These are phyloP conservation scores for Auricularia cornea DNA, from an alignment of 768 basidiomycete species.

Conservation along the genomic window DNA sequence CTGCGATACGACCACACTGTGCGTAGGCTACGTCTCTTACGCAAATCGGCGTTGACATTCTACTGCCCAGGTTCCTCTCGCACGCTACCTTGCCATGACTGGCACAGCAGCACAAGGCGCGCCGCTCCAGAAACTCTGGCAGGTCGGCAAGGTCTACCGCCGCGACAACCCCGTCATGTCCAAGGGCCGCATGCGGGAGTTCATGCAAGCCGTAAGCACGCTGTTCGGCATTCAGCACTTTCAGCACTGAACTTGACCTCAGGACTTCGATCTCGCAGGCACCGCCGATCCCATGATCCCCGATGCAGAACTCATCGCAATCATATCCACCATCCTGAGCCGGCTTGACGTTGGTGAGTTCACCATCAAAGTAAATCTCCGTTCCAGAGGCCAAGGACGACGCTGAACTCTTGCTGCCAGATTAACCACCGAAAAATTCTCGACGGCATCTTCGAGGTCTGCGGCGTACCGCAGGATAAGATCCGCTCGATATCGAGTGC, in stretches of 20 bases:
- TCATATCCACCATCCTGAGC: constrained; percentile 73
- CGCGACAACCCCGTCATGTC: constrained; percentile 95
- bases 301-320: constrained; percentile 81
- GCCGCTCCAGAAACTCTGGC: constrained; percentile 80
- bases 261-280: constrained; percentile 96
- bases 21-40: constrained; percentile 9
- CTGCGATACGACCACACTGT: constrained; percentile 93
- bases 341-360: constrained; percentile 89
- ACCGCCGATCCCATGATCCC: constrained; percentile 95
- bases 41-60: background rate
- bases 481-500: constrained; percentile 90
- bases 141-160: constrained; percentile 97
- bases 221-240: background rate
- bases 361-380: constrained; percentile 65
- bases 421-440: constrained; percentile 95
- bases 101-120: constrained; percentile 50
- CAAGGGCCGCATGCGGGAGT: constrained; percentile 98
- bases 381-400: background rate
- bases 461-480: constrained; percentile 86
- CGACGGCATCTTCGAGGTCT: constrained; percentile 94
- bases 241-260: too few species aligned
- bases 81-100: constrained; percentile 91
- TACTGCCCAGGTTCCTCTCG: constrained; percentile 61
- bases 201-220: constrained; percentile 83
- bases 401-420: constrained; percentile 28